Percentiles rank a stretch among this genome's conserved stretches.
These are phyloP conservation scores for Nakaseomyces bracarensis DNA, from an alignment of 1,139 yeast species.

Conservation along the genomic window DNA sequence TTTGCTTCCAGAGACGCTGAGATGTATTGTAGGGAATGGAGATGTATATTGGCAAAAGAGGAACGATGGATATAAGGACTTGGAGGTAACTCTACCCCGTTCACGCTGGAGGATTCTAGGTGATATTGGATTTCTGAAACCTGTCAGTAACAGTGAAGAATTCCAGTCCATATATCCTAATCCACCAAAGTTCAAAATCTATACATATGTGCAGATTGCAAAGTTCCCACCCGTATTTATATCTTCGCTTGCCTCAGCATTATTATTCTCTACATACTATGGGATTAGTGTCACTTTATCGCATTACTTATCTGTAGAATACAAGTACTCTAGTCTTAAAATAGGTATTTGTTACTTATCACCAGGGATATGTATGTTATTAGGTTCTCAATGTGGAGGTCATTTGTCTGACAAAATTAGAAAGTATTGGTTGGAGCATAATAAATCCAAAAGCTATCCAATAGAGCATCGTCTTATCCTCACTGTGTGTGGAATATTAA, in stretches of 20 bases:
- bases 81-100: slow-evolving; percentile 9
- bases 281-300: slow-evolving; percentile 48
- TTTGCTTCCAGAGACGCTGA: slow-evolving; percentile 46
- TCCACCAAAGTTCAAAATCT: slow-evolving; percentile 44
- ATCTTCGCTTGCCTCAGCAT: slow-evolving; percentile 43
- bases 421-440: slow-evolving; percentile 26
- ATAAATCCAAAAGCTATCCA: slow-evolving; percentile 28
- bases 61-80: slow-evolving; percentile 2
- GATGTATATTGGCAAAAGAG: slow-evolving; percentile 26
- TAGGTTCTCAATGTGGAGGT: slow-evolving; percentile 48
- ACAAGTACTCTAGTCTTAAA: slow-evolving; percentile 34
- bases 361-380: slow-evolving; percentile 45
- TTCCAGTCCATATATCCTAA: slow-evolving; percentile 34
- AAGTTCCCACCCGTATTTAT: slow-evolving; percentile 41
- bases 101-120: slow-evolving; percentile 16
- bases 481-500: slow-evolving; percentile 40
- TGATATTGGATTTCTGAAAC: slow-evolving; percentile 26
- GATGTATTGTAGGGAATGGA: slow-evolving; percentile 51
- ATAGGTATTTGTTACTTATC: slow-evolving; percentile 45
- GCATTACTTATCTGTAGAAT: slow-evolving; percentile 35
- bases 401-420: slow-evolving; percentile 40
- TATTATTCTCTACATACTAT: slow-evolving; percentile 49
- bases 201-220: slow-evolving; percentile 35
- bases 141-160: slow-evolving; percentile 19
- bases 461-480: slow-evolving; percentile 42